Conservation (phyloP, 2,329 filamentous ascomycete species). For the Diaporthe capsici region DNA sequence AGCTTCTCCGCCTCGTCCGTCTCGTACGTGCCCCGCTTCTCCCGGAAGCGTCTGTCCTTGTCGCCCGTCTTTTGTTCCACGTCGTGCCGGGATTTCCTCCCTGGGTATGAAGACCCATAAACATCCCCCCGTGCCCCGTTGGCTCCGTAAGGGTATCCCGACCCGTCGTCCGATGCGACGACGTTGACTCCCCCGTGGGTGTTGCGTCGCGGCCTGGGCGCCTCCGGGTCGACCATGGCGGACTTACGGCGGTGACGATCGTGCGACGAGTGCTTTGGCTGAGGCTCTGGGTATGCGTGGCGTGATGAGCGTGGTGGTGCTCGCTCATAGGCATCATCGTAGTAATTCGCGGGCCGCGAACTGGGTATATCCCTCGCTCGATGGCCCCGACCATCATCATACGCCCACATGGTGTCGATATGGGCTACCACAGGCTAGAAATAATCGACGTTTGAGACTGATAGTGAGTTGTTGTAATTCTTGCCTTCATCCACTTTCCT, state of each 20-base stretch:
- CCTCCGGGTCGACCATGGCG: slow-evolving; percentile 24
- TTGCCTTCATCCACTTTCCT: no score
- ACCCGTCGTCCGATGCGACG: slow-evolving; percentile 38
- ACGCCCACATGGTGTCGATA: slow-evolving; percentile 32
- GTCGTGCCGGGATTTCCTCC: slow-evolving; percentile 34
- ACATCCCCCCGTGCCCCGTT: slow-evolving; percentile 7
- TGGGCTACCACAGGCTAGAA: neutral
- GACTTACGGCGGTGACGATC: slow-evolving; percentile 40
- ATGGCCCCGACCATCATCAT: slow-evolving; percentile 37
- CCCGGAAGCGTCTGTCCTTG: slow-evolving; percentile 30
- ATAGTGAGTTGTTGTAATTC: neutral
- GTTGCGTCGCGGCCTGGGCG: slow-evolving; percentile 13
- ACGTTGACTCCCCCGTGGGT: slow-evolving; percentile 23
- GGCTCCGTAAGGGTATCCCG: neutral
- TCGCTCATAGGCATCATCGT: slow-evolving; percentile 35
- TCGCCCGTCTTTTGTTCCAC: slow-evolving; percentile 35
- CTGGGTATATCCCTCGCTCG: slow-evolving; percentile 37
- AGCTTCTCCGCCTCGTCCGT: slow-evolving; percentile 36
- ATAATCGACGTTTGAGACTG: neutral
- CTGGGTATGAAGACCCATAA: slow-evolving; percentile 24
- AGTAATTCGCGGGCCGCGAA: slow-evolving; percentile 33
- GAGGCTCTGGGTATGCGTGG: slow-evolving; percentile 9
- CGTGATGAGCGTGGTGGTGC: slow-evolving; percentile 32
- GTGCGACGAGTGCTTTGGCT: slow-evolving; percentile 6
- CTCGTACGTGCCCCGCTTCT: slow-evolving; percentile 37